Base-by-base conservation (phyloP, 352 stramenopile genomes). In the Phytophthora macrochlamydospora region DNA sequence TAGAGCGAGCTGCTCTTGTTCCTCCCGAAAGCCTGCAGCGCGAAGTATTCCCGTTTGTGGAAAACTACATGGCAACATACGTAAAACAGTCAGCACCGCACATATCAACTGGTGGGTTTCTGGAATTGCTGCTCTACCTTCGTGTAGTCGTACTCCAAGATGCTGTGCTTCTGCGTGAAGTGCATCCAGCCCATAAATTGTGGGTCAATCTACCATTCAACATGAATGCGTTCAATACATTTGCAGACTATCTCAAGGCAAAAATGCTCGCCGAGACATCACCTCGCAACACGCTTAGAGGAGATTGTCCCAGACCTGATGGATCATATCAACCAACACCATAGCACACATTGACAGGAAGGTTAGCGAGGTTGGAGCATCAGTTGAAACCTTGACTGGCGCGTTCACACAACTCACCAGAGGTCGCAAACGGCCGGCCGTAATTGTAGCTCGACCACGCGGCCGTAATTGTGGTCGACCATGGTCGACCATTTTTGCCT, bases 371-470 rank as follows among this genome's bases (percentile, higher is more conserved):
- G 24, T 65, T 49, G 50, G 46, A 29, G 30, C 48, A 18, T 28
- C 32, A 40, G 11, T 56, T 31, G 5, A 6, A 0, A 64, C n/a
- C 35, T 51, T 51, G 14, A 24, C n/a, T 7, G 40, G 9, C 24
- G 30, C 38, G 31, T 65, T 65, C 7, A 33, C 11, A 4, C 57
- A 64, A 11, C 57, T 64, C 37, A 40, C 35, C 18, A 24, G 18
- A 24, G 18, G 18, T 24, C 18, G 18, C 18, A 24, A 24, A 24
- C 18, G 18, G 18, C 18, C 18, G 18, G 18, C 18, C 18, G 18
- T 24, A 24, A 24, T 24, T 24, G 18, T 24, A 24, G 18, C 18
- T 24, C 18, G 18, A 24, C 18, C 18, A 24, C 18, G 18, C 0
- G 18, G 18, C 18, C 18, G 18, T 24, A 24, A 24, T 24, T 24